Evolutionary conservation across 208 protist genomes (phyloP), one percentile per base, ranked within the genome.

Genomic region (Wallacemonas sp.): DNA sequence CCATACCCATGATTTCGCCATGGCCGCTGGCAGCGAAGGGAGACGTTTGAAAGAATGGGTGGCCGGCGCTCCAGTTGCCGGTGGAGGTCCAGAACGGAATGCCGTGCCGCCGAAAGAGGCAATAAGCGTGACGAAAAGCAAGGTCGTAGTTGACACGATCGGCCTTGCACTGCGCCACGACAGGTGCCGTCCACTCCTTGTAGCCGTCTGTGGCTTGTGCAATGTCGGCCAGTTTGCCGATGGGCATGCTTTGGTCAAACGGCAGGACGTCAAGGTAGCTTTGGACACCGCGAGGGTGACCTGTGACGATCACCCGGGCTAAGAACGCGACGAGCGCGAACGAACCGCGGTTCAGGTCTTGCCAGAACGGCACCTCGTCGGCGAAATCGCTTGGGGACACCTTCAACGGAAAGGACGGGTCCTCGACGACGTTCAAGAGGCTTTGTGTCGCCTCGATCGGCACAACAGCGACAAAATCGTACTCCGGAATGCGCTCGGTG

Each of bases 181-280:
- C 41, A 4, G 84, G 77, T 8, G 60, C 64, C 17, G 72, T 83
- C 46, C 78, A 81, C 54, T 83, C 75, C 68, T 75, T 76, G 63
- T 93, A 95, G 15, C 58, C 83, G 12, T 76, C 64, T 22, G 90
- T 87, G 10, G 63, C 73, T 67, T 92, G 86, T 21, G 83, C 84
- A n/a, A 65, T 68, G 48, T 88, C 85, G 8, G 81, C 79, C 13
- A 91, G 38, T 48, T 73, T 74, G 33, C 79, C 83, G 33, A 95
- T 91, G 17, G 83, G 79, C 80, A 90, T 88, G 24, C 37, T 75
- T 60, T 83, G 75, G 60, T 91, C 85, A 58, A 88, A 87, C 10
- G 87, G 85, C 36, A 96, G 77, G 27, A 96, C 78, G 48, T 92
- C 73, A 8, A 96, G 76, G 64, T 96, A 93, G 69, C 79, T 91